Evolutionary conservation across 768 basidiomycete genomes (phyloP).

Genomic region (Suillus americanus): DNA sequence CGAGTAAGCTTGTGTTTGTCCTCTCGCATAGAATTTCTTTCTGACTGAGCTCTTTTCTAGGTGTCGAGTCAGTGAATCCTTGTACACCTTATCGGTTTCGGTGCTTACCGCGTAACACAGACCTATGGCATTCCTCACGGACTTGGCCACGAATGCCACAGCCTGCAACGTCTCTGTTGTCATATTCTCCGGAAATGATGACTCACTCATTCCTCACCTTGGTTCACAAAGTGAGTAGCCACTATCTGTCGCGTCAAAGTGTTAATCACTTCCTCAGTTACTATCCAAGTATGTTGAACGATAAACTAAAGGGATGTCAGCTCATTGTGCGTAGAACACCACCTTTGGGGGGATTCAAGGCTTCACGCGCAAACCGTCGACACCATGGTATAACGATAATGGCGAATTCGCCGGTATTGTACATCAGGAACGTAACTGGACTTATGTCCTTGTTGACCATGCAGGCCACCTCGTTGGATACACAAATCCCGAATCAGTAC

Average conservation of each 20-base stretch:
- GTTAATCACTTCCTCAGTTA: slow-evolving; percentile 38
- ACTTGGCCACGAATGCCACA: slow-evolving; percentile 66
- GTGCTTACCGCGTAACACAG: slow-evolving; percentile 31
- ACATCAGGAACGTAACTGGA: slow-evolving; percentile 70
- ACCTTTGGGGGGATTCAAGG: slow-evolving; percentile 79
- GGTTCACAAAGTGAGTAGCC: slow-evolving; percentile 55
- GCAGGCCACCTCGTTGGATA: slow-evolving; percentile 43
- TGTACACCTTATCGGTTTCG: background rate
- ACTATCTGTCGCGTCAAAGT: background rate
- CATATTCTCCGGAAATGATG: slow-evolving; percentile 69
- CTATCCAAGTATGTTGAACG: slow-evolving; percentile 46
- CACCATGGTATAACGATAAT: slow-evolving; percentile 62
- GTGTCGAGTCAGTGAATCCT: slow-evolving; percentile 31
- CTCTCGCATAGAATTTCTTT: background rate
- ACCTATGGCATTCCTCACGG: slow-evolving; percentile 62
- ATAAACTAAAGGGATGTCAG: background rate
- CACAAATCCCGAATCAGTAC: slow-evolving; percentile 45
- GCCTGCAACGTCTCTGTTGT: slow-evolving; percentile 50
- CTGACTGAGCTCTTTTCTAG: slow-evolving; percentile 18
- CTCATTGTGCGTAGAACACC: slow-evolving; percentile 51
- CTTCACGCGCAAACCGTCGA: slow-evolving; percentile 66
- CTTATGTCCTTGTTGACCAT: slow-evolving; percentile 37
- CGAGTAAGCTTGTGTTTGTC: slow-evolving; percentile 27
- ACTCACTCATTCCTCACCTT: slow-evolving; percentile 61
- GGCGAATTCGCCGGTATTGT: slow-evolving; percentile 66